A percentile compares a stretch with the other conserved stretches of the same genome.
These are phyloP conservation scores for Nevesoporus exiguus DNA, from an alignment of 768 basidiomycete species.

Conservation along the genomic window DNA sequence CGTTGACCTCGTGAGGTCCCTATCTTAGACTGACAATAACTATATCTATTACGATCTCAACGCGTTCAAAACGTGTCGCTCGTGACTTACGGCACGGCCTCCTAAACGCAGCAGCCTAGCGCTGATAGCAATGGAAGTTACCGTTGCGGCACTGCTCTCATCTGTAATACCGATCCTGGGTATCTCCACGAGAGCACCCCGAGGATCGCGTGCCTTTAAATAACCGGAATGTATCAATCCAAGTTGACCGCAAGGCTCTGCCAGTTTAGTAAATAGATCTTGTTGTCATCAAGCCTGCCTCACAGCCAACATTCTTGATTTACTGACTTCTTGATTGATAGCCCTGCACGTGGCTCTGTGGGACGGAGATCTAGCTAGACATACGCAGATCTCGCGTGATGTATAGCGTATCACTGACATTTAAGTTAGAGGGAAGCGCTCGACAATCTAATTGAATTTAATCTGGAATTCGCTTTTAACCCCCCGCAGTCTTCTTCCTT, in stretches of 20 bases:
- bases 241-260: neutral
- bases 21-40: neutral
- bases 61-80: neutral
- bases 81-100: constrained; percentile 5
- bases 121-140: constrained; percentile 13
- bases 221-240: neutral
- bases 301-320: neutral
- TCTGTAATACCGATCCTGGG: neutral
- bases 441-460: neutral
- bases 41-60: neutral
- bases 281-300: neutral
- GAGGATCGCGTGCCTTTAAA: neutral
- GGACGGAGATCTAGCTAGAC: neutral
- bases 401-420: constrained; percentile 4
- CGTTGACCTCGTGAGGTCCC: neutral
- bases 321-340: neutral
- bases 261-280: neutral
- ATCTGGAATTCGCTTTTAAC: constrained; percentile 5
- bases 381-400: neutral
- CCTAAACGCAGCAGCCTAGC: neutral
- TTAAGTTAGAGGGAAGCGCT: neutral
- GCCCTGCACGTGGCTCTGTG: neutral
- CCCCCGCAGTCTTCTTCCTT: neutral
- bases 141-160: neutral
- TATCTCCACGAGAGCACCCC: neutral